Percentiles rank a stretch among this genome's conserved stretches.
phyloP scores from a whole-genome alignment of 2,329 filamentous ascomycete genomes.

The Xylaria digitata region DNA sequence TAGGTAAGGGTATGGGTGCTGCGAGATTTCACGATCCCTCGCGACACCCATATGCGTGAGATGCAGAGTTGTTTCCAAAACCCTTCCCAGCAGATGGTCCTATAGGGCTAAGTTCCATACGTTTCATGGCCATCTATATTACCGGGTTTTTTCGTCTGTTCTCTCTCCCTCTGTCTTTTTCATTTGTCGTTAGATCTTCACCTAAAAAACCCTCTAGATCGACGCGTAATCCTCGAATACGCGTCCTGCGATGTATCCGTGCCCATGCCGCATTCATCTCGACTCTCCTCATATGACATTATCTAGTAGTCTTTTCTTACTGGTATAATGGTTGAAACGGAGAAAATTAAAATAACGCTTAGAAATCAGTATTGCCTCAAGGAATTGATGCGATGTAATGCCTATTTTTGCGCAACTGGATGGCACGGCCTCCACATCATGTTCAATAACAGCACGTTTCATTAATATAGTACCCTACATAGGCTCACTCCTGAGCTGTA shows the following conservation, averaged over 20 bases:
- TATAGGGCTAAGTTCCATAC: background rate
- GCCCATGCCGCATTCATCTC: background rate
- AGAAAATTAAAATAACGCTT: background rate
- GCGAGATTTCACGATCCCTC: background rate
- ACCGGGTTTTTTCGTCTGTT: no score
- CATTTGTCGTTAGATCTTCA: background rate
- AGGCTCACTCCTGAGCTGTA: background rate
- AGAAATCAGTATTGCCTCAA: background rate
- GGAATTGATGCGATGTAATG: background rate
- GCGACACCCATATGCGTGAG: background rate
- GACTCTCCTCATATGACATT: background rate
- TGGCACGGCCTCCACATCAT: background rate
- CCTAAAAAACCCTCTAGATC: background rate
- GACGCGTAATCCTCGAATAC: background rate
- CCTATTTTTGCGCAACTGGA: background rate
- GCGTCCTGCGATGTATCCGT: background rate
- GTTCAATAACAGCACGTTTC: background rate
- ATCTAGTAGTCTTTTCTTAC: background rate
- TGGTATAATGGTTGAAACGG: background rate
- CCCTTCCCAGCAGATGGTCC: background rate
- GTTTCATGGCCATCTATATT: background rate
- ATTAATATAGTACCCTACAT: background rate
- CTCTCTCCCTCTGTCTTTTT: background rate
- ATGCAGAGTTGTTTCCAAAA: slow-evolving; percentile 2
- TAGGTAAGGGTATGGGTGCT: background rate